phyloP scores from a whole-genome alignment of 148 eudicot species.

The Nepenthes mirabilis region DNA sequence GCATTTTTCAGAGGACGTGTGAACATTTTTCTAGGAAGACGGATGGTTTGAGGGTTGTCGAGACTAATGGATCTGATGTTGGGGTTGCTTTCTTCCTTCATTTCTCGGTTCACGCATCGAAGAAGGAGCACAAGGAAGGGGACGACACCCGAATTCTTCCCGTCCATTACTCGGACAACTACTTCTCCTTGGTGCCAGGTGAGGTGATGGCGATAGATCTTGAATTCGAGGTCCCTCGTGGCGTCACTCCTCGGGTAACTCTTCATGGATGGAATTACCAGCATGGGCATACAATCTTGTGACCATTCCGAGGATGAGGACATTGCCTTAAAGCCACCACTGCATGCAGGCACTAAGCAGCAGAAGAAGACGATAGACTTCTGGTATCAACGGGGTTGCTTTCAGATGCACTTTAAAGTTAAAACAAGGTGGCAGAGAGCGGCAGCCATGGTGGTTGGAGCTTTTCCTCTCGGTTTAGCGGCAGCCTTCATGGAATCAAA shows the following conservation, averaged over 20 bases:
- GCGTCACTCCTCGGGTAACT: conserved; percentile 47
- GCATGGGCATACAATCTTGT: conserved; percentile 19
- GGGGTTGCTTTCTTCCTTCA: conserved; percentile 93
- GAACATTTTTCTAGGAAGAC: conserved; percentile 19
- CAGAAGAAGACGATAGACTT: too few species aligned
- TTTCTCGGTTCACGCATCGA: conserved; percentile 65
- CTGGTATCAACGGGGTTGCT: too few species aligned
- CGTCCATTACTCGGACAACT: conserved; percentile 95
- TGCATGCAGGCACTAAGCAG: too few species aligned
- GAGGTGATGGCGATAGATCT: conserved; percentile 48
- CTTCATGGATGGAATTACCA: conserved; percentile 76
- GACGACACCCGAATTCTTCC: conserved; percentile 86
- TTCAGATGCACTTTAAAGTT: too few species aligned
- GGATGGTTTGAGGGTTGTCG: conserved; percentile 20
- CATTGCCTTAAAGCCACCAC: too few species aligned
- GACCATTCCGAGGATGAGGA: too few species aligned
- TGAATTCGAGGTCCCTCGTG: conserved; percentile 73
- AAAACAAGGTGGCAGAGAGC: too few species aligned
- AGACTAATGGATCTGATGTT: conserved; percentile 43
- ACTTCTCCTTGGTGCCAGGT: conserved; percentile 84
- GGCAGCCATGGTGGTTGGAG: too few species aligned
- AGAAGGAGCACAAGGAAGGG: conserved; percentile 44
- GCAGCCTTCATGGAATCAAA: too few species aligned
- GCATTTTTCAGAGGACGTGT: conserved; percentile 38
- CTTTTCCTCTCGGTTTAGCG: too few species aligned